Conservation (phyloP, 2,329 filamentous ascomycete genomes). For the Drechslerella stenobrocha region DNA sequence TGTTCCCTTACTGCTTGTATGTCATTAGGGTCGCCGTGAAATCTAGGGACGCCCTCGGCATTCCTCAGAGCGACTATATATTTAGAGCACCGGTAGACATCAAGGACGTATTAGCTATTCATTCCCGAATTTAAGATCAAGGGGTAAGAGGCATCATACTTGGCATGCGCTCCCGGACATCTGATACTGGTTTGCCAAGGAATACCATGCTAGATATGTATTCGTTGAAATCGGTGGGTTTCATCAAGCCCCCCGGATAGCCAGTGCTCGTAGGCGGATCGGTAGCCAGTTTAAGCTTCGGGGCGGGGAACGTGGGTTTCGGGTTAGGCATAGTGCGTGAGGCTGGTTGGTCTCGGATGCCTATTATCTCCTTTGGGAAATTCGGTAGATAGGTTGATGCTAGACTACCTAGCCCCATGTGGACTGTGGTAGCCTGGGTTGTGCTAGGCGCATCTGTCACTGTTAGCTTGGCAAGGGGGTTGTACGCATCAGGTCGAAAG, state of each 20-base stretch:
- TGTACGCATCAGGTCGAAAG: background rate
- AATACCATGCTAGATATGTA: constrained; percentile 17
- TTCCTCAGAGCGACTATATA: constrained; percentile 13
- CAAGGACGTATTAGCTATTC: no score
- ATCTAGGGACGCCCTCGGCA: constrained; percentile 6
- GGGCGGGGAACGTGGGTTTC: background rate
- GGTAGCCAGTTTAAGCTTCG: background rate
- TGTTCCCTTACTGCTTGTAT: background rate
- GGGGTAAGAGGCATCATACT: constrained; percentile 5
- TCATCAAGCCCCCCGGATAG: constrained; percentile 7
- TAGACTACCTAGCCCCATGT: background rate
- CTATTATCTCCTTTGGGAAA: background rate
- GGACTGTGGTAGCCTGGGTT: background rate
- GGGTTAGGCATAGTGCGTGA: background rate
- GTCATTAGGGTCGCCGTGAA: constrained; percentile 2
- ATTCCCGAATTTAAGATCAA: no score
- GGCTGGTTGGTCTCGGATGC: constrained; percentile 5
- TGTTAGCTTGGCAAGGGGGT: background rate
- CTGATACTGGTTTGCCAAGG: constrained; percentile 17
- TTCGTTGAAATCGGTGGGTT: constrained; percentile 1
- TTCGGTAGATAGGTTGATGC: background rate
- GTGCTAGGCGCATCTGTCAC: background rate
- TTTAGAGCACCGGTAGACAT: no score
- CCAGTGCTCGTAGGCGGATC: constrained; percentile 5
- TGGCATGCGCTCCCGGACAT: constrained; percentile 4